These are phyloP conservation scores for Aspergillus ellipticus DNA, from an alignment of 495 filamentous ascomycete species.

Conservation along the genomic window DNA sequence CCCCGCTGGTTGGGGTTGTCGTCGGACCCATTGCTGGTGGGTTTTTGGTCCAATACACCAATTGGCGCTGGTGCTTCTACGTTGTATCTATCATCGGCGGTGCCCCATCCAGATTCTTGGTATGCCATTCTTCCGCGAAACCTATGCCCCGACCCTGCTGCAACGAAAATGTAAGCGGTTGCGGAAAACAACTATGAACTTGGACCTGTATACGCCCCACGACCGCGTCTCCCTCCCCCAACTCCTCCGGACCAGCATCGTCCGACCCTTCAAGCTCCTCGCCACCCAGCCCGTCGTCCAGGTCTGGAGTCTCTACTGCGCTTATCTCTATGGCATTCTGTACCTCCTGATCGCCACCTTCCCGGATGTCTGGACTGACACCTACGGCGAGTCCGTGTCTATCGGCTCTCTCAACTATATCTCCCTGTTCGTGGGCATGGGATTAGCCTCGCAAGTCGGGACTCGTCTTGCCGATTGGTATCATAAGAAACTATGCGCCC, in stretches of 20 bases:
- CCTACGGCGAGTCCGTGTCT: conserved; percentile 44
- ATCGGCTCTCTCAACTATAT: conserved; percentile 39
- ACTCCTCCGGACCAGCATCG: conserved; percentile 1
- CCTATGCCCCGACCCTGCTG: conserved; percentile 54
- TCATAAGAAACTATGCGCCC: not conserved
- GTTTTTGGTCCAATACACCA: conserved; percentile 53
- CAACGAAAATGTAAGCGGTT: conserved; percentile 46
- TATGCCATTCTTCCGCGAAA: conserved; percentile 53
- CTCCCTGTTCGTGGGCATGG: conserved; percentile 4
- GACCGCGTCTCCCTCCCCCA: conserved; percentile 8
- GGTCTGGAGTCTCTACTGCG: conserved; percentile 46
- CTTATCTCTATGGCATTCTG: conserved; percentile 57
- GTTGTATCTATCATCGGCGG: conserved; percentile 46
- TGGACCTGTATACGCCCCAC: conserved; percentile 13
- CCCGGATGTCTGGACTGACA: conserved; percentile 45
- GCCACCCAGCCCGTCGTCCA: conserved; percentile 44
- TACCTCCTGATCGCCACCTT: conserved; percentile 60
- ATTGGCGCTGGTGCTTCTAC: conserved; percentile 55
- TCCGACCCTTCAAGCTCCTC: conserved; percentile 36
- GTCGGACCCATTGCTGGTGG: conserved; percentile 47
- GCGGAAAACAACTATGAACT: conserved; percentile 53
- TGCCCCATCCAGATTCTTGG: conserved; percentile 47
- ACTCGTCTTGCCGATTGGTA: not conserved
- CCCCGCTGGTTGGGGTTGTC: conserved; percentile 49
- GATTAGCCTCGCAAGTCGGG: not conserved